A percentile compares a stretch with the other conserved stretches of the same genome.
These are phyloP conservation scores for Eucalyptus shirleyi DNA, from an alignment of 345 rosid genomes.

Conservation along the genomic window DNA sequence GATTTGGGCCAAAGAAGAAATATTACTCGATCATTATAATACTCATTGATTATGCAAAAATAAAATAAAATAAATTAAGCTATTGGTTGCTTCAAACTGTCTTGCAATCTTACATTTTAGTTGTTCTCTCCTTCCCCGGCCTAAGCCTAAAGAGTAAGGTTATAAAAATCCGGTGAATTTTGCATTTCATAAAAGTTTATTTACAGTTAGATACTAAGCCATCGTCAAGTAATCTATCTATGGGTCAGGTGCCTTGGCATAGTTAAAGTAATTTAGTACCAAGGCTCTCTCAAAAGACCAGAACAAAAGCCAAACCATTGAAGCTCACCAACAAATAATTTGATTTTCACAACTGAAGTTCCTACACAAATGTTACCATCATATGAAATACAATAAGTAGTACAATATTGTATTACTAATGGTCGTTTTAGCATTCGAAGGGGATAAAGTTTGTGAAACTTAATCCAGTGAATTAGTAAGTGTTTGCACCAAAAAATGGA, in stretches of 20 bases:
- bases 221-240: not conserved
- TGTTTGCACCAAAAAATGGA: no score
- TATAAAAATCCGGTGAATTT: no score
- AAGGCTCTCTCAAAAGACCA: not conserved
- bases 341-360: not conserved
- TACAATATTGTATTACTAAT: not conserved
- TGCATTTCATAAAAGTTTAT: no score
- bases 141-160: no score
- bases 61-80: no score
- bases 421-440: not conserved
- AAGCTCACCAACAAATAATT: not conserved
- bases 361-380: not conserved
- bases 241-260: not conserved
- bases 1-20: no score
- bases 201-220: no score
- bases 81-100: no score
- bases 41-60: no score
- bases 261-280: not conserved
- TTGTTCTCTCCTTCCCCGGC: no score
- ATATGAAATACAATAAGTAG: not conserved
- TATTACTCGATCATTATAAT: no score
- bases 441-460: not conserved
- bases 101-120: no score
- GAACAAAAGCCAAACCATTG: not conserved
- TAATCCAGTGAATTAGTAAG: not conserved